A percentile compares a stretch with the other conserved stretches of the same genome.
Conservation (phyloP, 768 basidiomycete genomes). For the Ramaria sp. region DNA sequence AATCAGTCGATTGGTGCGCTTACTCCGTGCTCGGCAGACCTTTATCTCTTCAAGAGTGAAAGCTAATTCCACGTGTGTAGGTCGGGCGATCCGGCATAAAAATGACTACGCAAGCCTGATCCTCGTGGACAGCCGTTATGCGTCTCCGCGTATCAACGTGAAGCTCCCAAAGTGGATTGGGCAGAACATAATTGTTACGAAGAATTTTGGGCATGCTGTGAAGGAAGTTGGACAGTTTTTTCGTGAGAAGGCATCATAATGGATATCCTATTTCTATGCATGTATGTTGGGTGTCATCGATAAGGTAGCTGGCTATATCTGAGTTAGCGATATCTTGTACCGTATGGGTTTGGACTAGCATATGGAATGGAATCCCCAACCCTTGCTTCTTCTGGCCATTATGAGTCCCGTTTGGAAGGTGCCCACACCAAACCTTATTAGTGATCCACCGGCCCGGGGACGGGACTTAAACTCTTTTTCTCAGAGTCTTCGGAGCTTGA, state of each 20-base stretch:
- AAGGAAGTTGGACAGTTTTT: conserved; percentile 62
- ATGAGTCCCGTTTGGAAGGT: background rate
- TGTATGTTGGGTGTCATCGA: background rate
- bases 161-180: conserved; percentile 94
- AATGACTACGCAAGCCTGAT: conserved; percentile 88
- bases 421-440: too few species aligned
- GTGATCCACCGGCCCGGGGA: too few species aligned
- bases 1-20: conserved; percentile 90
- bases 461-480: too few species aligned
- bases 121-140: conserved; percentile 78
- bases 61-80: conserved; percentile 39
- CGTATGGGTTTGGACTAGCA: too few species aligned
- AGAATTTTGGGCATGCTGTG: conserved; percentile 63
- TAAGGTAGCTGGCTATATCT: background rate
- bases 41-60: background rate
- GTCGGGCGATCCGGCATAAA: conserved; percentile 85
- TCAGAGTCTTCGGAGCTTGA: too few species aligned
- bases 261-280: background rate
- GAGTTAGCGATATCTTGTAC: background rate
- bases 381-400: too few species aligned
- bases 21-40: background rate
- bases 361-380: too few species aligned
- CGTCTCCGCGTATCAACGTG: conserved; percentile 47
- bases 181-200: conserved; percentile 40
- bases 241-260: conserved; percentile 6